These are phyloP conservation scores for Metschnikowia bowlesiae DNA, from an alignment of 805 yeast genomes.

Conservation along the genomic window DNA sequence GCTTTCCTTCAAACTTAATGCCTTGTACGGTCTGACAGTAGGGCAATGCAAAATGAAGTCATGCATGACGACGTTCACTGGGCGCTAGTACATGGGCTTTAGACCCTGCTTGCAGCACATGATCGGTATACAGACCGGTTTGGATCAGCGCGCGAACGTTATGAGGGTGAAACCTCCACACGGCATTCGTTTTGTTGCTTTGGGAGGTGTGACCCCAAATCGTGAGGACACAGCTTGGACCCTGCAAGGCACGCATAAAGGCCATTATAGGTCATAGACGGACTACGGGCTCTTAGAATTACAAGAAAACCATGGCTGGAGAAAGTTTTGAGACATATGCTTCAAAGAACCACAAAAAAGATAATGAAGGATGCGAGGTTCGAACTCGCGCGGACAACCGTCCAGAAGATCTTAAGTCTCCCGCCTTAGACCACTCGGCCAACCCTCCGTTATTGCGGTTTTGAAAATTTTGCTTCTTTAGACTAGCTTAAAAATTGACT, in stretches of 20 bases:
- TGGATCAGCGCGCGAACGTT: neutral
- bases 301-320: neutral
- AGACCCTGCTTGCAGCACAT: neutral
- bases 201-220: neutral
- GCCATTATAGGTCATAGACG: no score
- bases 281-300: no score
- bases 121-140: neutral
- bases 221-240: neutral
- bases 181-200: neutral
- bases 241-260: neutral
- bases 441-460: conserved; percentile 32
- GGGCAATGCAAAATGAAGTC: no score
- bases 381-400: conserved; percentile 51
- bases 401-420: conserved; percentile 49
- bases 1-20: no score
- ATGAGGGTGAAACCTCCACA: neutral
- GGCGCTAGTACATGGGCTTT: no score
- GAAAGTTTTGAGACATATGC: no score
- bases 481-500: neutral
- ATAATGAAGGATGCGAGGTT: conserved; percentile 49
- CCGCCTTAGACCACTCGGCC: conserved; percentile 54
- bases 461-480: neutral
- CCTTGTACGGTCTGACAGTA: neutral
- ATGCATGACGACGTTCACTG: neutral
- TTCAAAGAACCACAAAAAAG: conserved; percentile 14